Base-by-base conservation (phyloP, 2,329 filamentous ascomycete genomes). In the Cladobotryum mycophilum region DNA sequence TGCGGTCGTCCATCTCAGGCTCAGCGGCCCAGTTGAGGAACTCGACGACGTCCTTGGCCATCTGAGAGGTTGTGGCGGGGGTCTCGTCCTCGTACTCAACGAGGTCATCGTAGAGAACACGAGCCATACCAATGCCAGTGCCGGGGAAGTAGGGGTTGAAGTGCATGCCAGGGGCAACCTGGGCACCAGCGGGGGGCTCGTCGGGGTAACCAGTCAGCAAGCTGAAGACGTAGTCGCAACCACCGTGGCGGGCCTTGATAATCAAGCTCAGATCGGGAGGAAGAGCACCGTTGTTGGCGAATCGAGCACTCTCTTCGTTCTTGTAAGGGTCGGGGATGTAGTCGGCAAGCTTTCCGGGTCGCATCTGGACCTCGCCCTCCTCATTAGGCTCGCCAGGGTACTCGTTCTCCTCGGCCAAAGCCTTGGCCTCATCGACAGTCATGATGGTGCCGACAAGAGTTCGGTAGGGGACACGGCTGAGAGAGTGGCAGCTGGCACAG, bases 81-180 rank as follows among this genome's bases (percentile, higher is more conserved):
- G 93, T 99, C 57, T 82, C 90, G 61, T 99, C 93, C 71, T 99
- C 93, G 76, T 97, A 99, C 72, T 99, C 93, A 57, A 99, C 93
- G 52, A 99, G 78, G 58, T 89, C 93, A 62, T 99, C 93, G 76
- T 95, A 99, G 55, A 99, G 84, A 55, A 97, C 93, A 83, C 93
- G 92, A 64, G 86, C 92, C 93, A 99, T 99, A 65, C 88, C 93
- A 71, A 99, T 99, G 69, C 92, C 92, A 62, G 93, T 97, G 68
- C 93, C 93, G 52, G 93, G 93, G 85, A 99, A 99, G 81, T 96
- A 99, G 55, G 93, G 93, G 83, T 99, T 99, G 84, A 99, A 99
- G 85, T 97, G 96, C 74, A 99, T 85, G 66, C 93, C 93, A 55
- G 85, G 83, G 63, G 84, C 85, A 54, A 99, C 86, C 63, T 81